phyloP scores from a whole-genome alignment of 2,329 filamentous ascomycete genomes.

The Ophiostoma triangulosporum region DNA sequence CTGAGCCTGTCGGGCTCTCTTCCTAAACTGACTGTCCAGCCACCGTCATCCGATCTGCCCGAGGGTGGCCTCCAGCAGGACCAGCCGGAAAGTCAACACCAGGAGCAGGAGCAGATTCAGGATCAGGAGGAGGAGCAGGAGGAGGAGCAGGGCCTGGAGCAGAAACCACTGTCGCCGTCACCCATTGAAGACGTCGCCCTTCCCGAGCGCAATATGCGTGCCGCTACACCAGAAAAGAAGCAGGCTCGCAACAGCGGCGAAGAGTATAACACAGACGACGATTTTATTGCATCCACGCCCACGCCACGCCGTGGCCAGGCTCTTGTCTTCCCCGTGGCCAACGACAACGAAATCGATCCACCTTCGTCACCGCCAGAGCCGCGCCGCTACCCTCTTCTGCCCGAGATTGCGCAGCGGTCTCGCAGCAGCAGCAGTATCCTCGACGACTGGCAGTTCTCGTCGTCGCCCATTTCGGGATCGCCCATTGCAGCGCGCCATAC shows the following conservation, averaged over 20 bases:
- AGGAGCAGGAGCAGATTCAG: not conserved
- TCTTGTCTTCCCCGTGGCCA: slow-evolving; percentile 27
- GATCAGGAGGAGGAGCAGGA: not conserved
- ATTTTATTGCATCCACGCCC: slow-evolving; percentile 46
- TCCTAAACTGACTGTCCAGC: not conserved
- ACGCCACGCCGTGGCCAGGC: slow-evolving; percentile 44
- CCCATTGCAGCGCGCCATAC: slow-evolving; percentile 26
- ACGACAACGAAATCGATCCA: slow-evolving; percentile 30
- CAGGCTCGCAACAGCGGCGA: slow-evolving; percentile 14
- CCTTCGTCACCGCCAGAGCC: slow-evolving; percentile 46
- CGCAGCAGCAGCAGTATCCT: slow-evolving; percentile 21
- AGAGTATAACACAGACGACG: slow-evolving; percentile 23
- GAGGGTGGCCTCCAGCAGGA: slow-evolving; percentile 4
- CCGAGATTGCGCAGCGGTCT: slow-evolving; percentile 38
- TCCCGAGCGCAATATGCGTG: slow-evolving; percentile 16
- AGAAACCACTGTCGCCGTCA: not conserved
- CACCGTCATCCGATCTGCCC: not conserved
- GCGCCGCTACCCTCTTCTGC: slow-evolving; percentile 36
- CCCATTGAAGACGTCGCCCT: slow-evolving; percentile 5
- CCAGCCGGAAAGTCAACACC: slow-evolving; percentile 1
- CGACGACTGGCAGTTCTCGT: slow-evolving; percentile 40
- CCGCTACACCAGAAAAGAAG: slow-evolving; percentile 32
- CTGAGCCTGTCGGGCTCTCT: not conserved
- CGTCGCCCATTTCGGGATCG: slow-evolving; percentile 40
- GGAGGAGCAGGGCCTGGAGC: not conserved